phyloP scores from a whole-genome alignment of 1,139 yeast genomes.

The Suhomyces choctaworum region DNA sequence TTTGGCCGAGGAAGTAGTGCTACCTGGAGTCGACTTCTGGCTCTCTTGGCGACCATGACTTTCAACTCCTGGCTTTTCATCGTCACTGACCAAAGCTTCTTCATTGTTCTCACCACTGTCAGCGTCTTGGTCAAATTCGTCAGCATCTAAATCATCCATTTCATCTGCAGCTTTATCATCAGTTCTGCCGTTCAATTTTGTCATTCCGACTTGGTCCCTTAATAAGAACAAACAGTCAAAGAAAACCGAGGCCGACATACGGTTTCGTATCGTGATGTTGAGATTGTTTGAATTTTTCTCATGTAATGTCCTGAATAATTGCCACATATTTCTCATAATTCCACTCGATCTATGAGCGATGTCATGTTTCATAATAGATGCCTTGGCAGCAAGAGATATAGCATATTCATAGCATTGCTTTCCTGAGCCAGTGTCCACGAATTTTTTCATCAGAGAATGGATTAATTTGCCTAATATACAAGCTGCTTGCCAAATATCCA shows the following conservation, averaged over 20 bases:
- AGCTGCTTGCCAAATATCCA: constrained; percentile 89
- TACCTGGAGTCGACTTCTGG: constrained; percentile 43
- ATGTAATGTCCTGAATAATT: constrained; percentile 62
- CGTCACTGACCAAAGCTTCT: constrained; percentile 29
- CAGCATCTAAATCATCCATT: constrained; percentile 13
- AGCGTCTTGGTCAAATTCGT: constrained; percentile 1
- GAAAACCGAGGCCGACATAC: constrained; percentile 91
- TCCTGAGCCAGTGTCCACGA: constrained; percentile 72
- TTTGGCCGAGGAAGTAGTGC: constrained; percentile 31
- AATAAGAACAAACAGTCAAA: constrained; percentile 85
- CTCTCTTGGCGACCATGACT: constrained; percentile 18
- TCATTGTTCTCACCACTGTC: constrained; percentile 28
- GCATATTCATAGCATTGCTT: constrained; percentile 70
- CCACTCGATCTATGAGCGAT: constrained; percentile 92
- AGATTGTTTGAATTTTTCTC: constrained; percentile 39
- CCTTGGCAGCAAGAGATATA: constrained; percentile 66
- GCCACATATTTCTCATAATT: constrained; percentile 94
- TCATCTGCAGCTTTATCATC: constrained; percentile 19
- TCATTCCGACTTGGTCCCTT: constrained; percentile 85
- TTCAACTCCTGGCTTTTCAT: constrained; percentile 22
- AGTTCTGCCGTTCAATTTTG: constrained; percentile 49
- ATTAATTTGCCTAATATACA: constrained; percentile 77
- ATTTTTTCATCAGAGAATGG: constrained; percentile 68
- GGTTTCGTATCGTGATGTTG: constrained; percentile 64
- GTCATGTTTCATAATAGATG: constrained; percentile 87